These are phyloP conservation scores for Xerocomus alliaceus DNA, from an alignment of 1,284 basidiomycete species.

Conservation along the genomic window DNA sequence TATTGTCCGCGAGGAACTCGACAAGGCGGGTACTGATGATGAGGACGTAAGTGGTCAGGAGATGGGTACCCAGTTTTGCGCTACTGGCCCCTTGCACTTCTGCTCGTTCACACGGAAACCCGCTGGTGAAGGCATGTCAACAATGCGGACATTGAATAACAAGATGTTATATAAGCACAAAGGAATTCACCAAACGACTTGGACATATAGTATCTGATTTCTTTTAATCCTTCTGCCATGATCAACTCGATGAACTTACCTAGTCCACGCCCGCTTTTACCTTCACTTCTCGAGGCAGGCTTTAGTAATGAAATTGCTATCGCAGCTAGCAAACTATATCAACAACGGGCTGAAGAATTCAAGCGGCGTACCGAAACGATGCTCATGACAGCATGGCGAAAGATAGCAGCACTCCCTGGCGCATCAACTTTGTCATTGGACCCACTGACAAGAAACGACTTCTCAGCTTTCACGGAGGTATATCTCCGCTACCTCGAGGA, in stretches of 20 bases:
- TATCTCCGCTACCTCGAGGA: background rate
- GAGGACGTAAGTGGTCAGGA: too few species aligned
- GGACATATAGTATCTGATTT: background rate
- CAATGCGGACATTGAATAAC: too few species aligned
- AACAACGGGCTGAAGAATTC: background rate
- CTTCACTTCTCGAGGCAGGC: constrained; percentile 5
- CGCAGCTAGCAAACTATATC: background rate
- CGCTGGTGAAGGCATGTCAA: too few species aligned
- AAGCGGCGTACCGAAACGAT: background rate
- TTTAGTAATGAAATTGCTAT: background rate
- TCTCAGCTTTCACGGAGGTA: accelerated
- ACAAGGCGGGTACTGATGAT: too few species aligned
- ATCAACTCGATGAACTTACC: constrained; percentile 9
- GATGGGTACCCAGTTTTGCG: too few species aligned
- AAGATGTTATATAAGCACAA: too few species aligned
- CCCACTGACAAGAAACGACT: background rate
- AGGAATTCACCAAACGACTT: too few species aligned
- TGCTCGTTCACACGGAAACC: too few species aligned
- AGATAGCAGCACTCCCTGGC: background rate
- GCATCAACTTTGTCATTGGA: background rate
- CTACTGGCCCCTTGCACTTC: too few species aligned
- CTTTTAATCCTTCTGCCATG: too few species aligned
- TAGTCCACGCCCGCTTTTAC: background rate
- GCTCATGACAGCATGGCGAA: accelerated
- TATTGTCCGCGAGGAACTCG: too few species aligned